Base-by-base conservation (phyloP, 2,329 filamentous ascomycete genomes). In the Fusarium verticillioides region DNA sequence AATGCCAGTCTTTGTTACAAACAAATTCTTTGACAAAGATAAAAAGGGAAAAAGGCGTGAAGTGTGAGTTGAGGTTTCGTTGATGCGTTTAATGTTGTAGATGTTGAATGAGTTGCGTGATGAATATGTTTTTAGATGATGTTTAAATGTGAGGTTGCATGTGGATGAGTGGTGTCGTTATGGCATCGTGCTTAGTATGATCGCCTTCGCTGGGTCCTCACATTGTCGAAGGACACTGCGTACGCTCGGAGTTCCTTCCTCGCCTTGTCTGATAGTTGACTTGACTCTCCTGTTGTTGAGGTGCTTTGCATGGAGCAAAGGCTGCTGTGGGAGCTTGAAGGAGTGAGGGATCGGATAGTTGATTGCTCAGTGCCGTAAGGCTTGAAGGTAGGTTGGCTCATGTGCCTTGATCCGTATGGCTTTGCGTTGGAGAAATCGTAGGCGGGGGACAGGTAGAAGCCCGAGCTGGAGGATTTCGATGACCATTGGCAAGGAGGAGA, bases 221-320 rank as follows among this genome's bases (percentile, higher is more conserved):
- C 91, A 75, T 95, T 93, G 82, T 98, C 95, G 81, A 98, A 97
- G 5, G 93, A 94, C 79, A 92, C 93, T 75, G 94, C 93, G 82
- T 98, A 98, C 75, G 93, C 92, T 79, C 92, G 91, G 40, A 98
- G 89, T 81, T 97, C 94, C 82, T 90, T 91, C 78, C 90, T 91
- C 34, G 93, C 92, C 82, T 93, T 92, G 73, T 93, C 91, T 7
- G 94, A 95, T 73, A 97, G 85, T 53, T 88, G 86, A 47, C 81
- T 82, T 28, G 83, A 81, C 64, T 90, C 89, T 76, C 86, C 86
- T 57, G 82, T 82, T 64, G 88, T 89, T 32, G 87, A 82, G 59
- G 85, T 87, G 82, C 91, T 94, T 75, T 90, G 89, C 78, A 95
- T 89, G 34, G 94, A 97, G 80, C 91, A 94, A 60, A 97, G 89